A percentile compares a stretch with the other conserved stretches of the same genome.
These are phyloP conservation scores for Penium margaritaceum DNA, from an alignment of 139 green algal genomes.

Conservation along the genomic window DNA sequence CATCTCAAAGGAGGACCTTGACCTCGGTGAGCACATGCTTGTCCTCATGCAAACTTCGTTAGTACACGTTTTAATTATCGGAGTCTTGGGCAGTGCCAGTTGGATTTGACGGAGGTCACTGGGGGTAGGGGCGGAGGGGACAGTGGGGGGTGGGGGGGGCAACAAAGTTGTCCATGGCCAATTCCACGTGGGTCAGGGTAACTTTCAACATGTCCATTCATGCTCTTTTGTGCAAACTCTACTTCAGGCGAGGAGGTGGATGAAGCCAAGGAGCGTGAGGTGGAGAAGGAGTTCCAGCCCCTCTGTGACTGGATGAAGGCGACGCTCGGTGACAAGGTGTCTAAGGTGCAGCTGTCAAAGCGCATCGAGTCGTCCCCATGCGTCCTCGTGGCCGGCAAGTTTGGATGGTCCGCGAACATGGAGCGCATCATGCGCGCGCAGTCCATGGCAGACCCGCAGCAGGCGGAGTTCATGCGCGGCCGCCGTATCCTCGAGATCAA, in stretches of 20 bases:
- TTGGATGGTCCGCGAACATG: constrained; percentile 97
- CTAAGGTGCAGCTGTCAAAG: constrained; percentile 71
- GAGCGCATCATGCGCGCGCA: constrained; percentile 73
- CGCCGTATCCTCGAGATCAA: constrained; percentile 95
- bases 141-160: too few relatives aligned
- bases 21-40: constrained; percentile 51
- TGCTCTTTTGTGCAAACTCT: too few relatives aligned
- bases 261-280: constrained; percentile 30
- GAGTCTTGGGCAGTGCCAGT: too few relatives aligned
- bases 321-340: constrained; percentile 61
- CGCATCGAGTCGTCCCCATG: constrained; percentile 81
- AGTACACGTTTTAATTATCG: too few relatives aligned
- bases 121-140: too few relatives aligned
- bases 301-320: constrained; percentile 82
- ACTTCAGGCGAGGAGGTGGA: constrained; percentile 39
- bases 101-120: too few relatives aligned
- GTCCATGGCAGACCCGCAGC: constrained; percentile 72
- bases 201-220: too few relatives aligned
- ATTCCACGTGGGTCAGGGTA: too few relatives aligned
- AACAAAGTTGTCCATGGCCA: too few relatives aligned
- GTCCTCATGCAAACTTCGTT: too few relatives aligned
- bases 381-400: constrained; percentile 89
- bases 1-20: constrained; percentile 86
- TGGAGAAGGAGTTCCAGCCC: constrained; percentile 56
- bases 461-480: constrained; percentile 93